A percentile compares a stretch with the other conserved stretches of the same genome.
These are phyloP conservation scores for Pythium aphanidermatum DNA, from an alignment of 352 stramenopile species.

Conservation along the genomic window DNA sequence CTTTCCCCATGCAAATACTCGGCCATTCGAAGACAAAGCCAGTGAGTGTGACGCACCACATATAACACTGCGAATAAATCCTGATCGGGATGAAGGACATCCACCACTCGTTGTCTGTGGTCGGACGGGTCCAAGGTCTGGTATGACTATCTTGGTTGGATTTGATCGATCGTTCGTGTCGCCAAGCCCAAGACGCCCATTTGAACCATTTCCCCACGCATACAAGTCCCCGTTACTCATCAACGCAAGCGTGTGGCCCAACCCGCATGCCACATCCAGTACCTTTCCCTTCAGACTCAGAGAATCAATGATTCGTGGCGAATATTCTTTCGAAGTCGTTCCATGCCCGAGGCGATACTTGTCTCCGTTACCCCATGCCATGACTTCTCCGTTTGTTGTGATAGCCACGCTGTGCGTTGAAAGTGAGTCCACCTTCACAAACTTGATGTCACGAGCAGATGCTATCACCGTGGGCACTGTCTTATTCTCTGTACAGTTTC, in stretches of 20 bases:
- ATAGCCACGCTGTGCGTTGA: slow-evolving; percentile 80
- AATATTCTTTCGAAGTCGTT: slow-evolving; percentile 66
- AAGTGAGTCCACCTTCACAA: slow-evolving; percentile 73
- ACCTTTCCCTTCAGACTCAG: slow-evolving; percentile 55
- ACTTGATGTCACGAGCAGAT: slow-evolving; percentile 38
- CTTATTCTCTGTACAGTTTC: slow-evolving; percentile 85
- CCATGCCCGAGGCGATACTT: slow-evolving; percentile 79
- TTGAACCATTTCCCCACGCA: slow-evolving; percentile 82
- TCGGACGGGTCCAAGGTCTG: no score
- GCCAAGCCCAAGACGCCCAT: slow-evolving; percentile 71
- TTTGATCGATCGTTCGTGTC: slow-evolving; percentile 67
- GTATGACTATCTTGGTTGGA: slow-evolving; percentile 28
- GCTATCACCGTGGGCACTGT: slow-evolving; percentile 50
- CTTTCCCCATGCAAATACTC: slow-evolving; percentile 65
- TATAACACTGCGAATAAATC: slow-evolving; percentile 24
- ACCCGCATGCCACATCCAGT: slow-evolving; percentile 47
- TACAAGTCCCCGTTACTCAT: slow-evolving; percentile 64
- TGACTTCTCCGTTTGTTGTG: slow-evolving; percentile 50
- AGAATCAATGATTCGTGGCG: slow-evolving; percentile 50
- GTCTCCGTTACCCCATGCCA: slow-evolving; percentile 81
- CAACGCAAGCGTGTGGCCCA: slow-evolving; percentile 61
- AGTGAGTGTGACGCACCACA: slow-evolving; percentile 78
- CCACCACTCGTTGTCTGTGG: background rate
- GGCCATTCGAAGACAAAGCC: slow-evolving; percentile 49
- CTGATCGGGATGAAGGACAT: background rate